Evolutionary conservation across 2,329 filamentous ascomycete species (phyloP), one percentile per base, ranked within the genome.

Genomic region (Lithohypha guttulata): DNA sequence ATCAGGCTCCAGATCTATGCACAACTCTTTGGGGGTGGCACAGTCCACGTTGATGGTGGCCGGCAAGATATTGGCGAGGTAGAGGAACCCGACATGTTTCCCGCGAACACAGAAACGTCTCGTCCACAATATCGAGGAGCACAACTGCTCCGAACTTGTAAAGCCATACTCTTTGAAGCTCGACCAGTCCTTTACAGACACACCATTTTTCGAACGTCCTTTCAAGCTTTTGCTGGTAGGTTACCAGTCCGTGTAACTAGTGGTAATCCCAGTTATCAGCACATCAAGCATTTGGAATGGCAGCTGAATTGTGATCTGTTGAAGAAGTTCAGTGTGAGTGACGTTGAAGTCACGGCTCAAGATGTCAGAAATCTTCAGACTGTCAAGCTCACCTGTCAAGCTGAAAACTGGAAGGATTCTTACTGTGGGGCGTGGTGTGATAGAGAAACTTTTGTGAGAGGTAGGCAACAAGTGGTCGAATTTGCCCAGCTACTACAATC

Each of bases 1-100:
- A 61, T 73, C 26, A 66, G 70, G 8, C 50, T 68, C 6, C 60
- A 60, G 31, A 60, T 73, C 41, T 70, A 71, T 51, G 55, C 61
- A 42, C 55, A 61, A 30, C 52, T 66, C 25, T 61, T 73, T 22
- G 47, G 47, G 20, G 27, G 21, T 17, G 43, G 43, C 4, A 46
- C 44, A 38, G 38, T 22, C 10, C n/a, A 45, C 10, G 18, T 51
- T 5, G 29, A 45, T 10, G 31, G 30, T 31, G 39, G 40, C 14
- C 20, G 15, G 20, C 45, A 42, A 15, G 35, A 39, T 17, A 39
- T 14, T 13, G 35, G 35, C 17, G 35, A 39, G 25, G 41, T 44
- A 14, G 38, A 41, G 11, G 43, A 28, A 26, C 18, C 44, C 25
- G 39, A 36, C 34, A 18, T 51, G n/a, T 9, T 49, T 9, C 49